These are phyloP conservation scores for Hemisphaericaspora xylofermentans DNA, from an alignment of 1,139 yeast genomes.

Conservation along the genomic window DNA sequence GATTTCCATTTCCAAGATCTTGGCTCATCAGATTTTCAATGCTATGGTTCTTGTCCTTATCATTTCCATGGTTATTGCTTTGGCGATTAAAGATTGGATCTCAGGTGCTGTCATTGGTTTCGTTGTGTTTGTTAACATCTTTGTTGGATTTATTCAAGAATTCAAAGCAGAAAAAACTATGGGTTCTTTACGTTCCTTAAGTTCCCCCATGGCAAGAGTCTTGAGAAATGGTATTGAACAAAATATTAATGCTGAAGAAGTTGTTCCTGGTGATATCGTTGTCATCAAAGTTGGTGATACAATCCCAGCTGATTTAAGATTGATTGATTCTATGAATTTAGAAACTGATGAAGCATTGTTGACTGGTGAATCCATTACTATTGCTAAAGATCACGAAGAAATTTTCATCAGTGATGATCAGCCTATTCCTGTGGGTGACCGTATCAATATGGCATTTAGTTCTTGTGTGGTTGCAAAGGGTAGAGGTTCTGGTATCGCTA, in stretches of 20 bases:
- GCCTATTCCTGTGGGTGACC: slow-evolving; percentile 69
- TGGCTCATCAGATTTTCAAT: slow-evolving; percentile 71
- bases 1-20: slow-evolving; percentile 55
- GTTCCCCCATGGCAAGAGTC: slow-evolving; percentile 73
- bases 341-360: slow-evolving; percentile 80
- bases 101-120: slow-evolving; percentile 81
- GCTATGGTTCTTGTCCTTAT: slow-evolving; percentile 79
- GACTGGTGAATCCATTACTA: slow-evolving; percentile 80
- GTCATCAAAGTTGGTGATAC: slow-evolving; percentile 73
- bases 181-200: slow-evolving; percentile 68
- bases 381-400: slow-evolving; percentile 51
- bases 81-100: slow-evolving; percentile 77
- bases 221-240: slow-evolving; percentile 61
- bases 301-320: slow-evolving; percentile 72
- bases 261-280: slow-evolving; percentile 78
- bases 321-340: slow-evolving; percentile 60
- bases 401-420: slow-evolving; percentile 34
- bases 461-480: slow-evolving; percentile 77
- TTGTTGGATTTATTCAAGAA: slow-evolving; percentile 72
- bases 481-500: slow-evolving; percentile 68
- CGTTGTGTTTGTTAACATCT: slow-evolving; percentile 65
- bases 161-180: slow-evolving; percentile 76
- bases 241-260: slow-evolving; percentile 63
- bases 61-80: slow-evolving; percentile 72
- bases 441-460: slow-evolving; percentile 70